Conservation (phyloP, 306 rosid genomes). For the Hippophae tibetana region DNA sequence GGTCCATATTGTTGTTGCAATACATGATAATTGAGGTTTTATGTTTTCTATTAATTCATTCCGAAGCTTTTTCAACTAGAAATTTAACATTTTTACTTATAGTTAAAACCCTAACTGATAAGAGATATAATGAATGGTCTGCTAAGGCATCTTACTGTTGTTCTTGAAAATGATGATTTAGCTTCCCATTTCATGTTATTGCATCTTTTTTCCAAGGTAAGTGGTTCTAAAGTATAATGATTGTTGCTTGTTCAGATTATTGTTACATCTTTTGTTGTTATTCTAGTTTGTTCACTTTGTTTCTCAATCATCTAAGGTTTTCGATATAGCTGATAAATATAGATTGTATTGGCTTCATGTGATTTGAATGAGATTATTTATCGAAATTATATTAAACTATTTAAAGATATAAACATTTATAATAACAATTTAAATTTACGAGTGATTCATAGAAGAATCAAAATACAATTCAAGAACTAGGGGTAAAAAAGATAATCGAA, state of each 20-base stretch:
- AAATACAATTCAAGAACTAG: too few relatives aligned
- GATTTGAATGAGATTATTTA: too few relatives aligned
- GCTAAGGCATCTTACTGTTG: conserved; percentile 55
- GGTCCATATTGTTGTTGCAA: conserved; percentile 3
- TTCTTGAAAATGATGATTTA: conserved; percentile 71
- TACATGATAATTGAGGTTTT: not conserved
- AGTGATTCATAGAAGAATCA: too few relatives aligned
- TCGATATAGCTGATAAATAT: too few relatives aligned
- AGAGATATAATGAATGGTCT: conserved; percentile 53
- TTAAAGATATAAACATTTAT: too few relatives aligned
- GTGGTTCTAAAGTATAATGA: conserved; percentile 9
- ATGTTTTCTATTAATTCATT: not conserved
- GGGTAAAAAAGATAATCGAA: too few relatives aligned
- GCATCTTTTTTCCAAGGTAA: conserved; percentile 81
- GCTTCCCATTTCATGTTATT: conserved; percentile 79
- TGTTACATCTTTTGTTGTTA: conserved; percentile 7
- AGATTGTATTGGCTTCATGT: too few relatives aligned
- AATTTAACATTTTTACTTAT: conserved; percentile 10
- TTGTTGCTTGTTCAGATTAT: conserved; percentile 13
- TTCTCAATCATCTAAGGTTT: not conserved
- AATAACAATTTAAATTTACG: too few relatives aligned
- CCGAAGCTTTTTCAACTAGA: conserved; percentile 6
- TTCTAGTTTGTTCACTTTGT: not conserved
- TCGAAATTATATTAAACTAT: too few relatives aligned
- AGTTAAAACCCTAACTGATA: conserved; percentile 45